These are phyloP conservation scores for Fusarium sp. DNA, from an alignment of 2,329 filamentous ascomycete species.

Conservation along the genomic window DNA sequence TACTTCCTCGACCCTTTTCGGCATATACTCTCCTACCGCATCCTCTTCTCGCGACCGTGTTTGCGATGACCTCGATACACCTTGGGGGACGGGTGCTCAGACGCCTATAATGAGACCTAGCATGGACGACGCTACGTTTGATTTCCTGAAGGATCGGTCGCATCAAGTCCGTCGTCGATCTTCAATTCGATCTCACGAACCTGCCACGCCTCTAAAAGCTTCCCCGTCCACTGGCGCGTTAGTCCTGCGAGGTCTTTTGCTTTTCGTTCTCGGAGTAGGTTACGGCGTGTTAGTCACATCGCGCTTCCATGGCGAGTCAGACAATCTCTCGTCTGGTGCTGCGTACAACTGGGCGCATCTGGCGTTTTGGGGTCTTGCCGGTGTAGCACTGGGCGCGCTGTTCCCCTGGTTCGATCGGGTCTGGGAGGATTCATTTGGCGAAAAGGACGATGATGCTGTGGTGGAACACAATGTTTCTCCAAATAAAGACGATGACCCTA, in stretches of 20 bases:
- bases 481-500: conserved; percentile 53
- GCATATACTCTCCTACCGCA: conserved; percentile 84
- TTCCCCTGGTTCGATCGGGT: conserved; percentile 86
- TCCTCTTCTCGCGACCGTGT: conserved; percentile 65
- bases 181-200: conserved; percentile 50
- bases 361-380: conserved; percentile 83
- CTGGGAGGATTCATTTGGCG: conserved; percentile 70
- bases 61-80: conserved; percentile 72
- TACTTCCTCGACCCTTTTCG: conserved; percentile 88
- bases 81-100: conserved; percentile 83
- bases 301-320: conserved; percentile 76
- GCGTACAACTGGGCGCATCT: conserved; percentile 75
- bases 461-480: conserved; percentile 47
- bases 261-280: conserved; percentile 83
- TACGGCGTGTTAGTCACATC: conserved; percentile 83
- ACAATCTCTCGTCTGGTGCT: conserved; percentile 72
- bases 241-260: conserved; percentile 68
- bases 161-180: conserved; percentile 52
- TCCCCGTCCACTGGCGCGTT: conserved; percentile 61
- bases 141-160: conserved; percentile 58
- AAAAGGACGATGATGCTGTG: conserved; percentile 50
- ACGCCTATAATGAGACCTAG: conserved; percentile 67
- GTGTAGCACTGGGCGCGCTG: conserved; percentile 80
- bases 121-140: conserved; percentile 60
- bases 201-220: conserved; percentile 46